Evolutionary conservation across 73 alveolate genomes (phyloP).

Genomic region (Tetrahymena borealis): DNA sequence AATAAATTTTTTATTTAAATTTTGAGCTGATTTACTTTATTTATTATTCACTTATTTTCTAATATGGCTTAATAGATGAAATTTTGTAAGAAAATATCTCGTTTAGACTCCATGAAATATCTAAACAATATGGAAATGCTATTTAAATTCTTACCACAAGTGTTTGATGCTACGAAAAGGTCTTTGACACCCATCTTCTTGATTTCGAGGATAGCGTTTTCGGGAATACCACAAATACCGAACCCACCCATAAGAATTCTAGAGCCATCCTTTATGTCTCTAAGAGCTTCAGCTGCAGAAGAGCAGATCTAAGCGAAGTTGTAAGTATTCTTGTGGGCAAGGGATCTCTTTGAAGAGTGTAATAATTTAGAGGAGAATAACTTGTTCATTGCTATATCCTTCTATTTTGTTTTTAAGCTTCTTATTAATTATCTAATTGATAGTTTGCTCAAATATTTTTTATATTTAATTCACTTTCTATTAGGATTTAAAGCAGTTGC

Average conservation of each 20-base stretch:
- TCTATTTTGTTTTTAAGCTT: neutral
- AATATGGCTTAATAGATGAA: neutral
- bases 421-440: neutral
- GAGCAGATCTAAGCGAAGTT: neutral
- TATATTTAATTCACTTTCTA: neutral
- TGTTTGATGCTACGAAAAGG: constrained; percentile 57
- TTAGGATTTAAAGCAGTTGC: neutral
- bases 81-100: neutral
- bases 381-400: neutral
- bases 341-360: neutral
- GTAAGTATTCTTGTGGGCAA: neutral
- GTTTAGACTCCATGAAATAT: neutral
- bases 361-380: neutral
- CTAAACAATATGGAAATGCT: neutral
- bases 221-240: constrained; percentile 71
- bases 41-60: neutral
- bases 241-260: constrained; percentile 60
- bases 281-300: neutral
- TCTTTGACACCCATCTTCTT: constrained; percentile 36
- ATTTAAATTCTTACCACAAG: neutral
- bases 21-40: too few relatives aligned
- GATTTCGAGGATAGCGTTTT: constrained; percentile 44
- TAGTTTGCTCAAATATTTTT: neutral
- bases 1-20: neutral
- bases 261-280: constrained; percentile 16